phyloP scores from a whole-genome alignment of 2,329 filamentous ascomycete species.

The Alternaria conjuncta region DNA sequence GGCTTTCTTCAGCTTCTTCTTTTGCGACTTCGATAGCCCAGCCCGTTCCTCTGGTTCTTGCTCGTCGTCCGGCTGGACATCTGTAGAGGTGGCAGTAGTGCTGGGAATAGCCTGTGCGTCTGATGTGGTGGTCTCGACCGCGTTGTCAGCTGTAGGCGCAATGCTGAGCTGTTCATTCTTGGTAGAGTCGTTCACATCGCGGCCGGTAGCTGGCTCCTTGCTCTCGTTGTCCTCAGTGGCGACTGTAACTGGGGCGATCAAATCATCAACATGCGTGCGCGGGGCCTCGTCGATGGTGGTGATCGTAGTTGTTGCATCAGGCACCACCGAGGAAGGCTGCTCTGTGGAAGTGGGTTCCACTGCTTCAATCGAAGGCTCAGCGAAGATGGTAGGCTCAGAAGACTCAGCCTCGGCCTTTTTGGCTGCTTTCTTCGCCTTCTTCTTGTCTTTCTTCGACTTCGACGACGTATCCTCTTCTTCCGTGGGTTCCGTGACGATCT shows the following conservation, averaged over 20 bases:
- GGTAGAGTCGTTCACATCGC: not conserved
- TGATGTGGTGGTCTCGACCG: not conserved
- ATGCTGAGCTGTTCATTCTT: not conserved
- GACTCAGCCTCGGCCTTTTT: constrained; percentile 14
- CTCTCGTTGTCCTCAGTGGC: not conserved
- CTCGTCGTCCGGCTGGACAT: constrained; percentile 3
- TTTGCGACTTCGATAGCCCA: constrained; percentile 33
- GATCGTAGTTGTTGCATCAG: not conserved
- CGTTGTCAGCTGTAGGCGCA: not conserved
- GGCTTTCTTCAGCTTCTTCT: constrained; percentile 39
- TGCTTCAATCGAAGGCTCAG: not conserved
- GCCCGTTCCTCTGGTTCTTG: constrained; percentile 17
- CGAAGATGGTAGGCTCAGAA: not conserved
- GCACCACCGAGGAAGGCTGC: not conserved
- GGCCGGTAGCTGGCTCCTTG: not conserved
- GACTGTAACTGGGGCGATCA: not conserved
- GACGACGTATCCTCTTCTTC: constrained; percentile 14
- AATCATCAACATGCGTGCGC: not conserved
- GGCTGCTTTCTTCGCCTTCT: constrained; percentile 30
- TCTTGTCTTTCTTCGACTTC: constrained; percentile 30
- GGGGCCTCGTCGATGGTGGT: not conserved
- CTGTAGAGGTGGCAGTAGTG: not conserved
- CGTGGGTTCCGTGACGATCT: not conserved
- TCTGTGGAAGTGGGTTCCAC: not conserved
- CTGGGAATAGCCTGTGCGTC: not conserved